Evolutionary conservation across 768 basidiomycete genomes (phyloP).

Genomic region (Calocybe gangraenosa): DNA sequence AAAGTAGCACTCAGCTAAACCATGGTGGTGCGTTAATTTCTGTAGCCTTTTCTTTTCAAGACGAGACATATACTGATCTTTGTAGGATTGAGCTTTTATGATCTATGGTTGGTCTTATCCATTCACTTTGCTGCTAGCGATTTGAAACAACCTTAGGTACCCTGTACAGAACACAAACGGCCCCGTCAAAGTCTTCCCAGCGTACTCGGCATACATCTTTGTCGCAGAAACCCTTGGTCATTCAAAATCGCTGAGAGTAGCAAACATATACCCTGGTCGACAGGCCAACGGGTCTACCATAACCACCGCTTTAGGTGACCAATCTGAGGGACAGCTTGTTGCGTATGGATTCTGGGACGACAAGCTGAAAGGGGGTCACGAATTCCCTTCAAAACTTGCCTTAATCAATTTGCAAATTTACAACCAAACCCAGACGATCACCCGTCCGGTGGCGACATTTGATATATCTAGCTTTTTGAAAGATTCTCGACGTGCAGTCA

Average conservation of each 20-base stretch:
- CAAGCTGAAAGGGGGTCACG: conserved; percentile 17
- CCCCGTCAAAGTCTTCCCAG: conserved; percentile 47
- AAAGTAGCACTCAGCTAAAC: conserved; percentile 46
- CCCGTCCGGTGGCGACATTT: conserved; percentile 39
- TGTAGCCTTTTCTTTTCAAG: no score
- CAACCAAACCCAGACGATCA: conserved; percentile 38
- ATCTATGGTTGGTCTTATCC: conserved; percentile 35
- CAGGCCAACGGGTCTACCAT: conserved; percentile 49
- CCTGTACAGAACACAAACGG: conserved; percentile 45
- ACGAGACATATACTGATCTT: not conserved
- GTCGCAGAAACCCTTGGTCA: conserved; percentile 42
- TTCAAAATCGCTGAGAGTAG: conserved; percentile 38
- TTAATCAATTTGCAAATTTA: conserved; percentile 49
- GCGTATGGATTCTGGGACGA: conserved; percentile 50
- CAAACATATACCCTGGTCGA: conserved; percentile 49
- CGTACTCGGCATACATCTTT: conserved; percentile 51
- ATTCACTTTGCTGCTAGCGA: no score
- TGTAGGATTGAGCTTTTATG: conserved; percentile 38
- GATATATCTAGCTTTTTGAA: conserved; percentile 41
- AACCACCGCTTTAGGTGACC: conserved; percentile 45
- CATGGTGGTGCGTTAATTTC: conserved; percentile 34
- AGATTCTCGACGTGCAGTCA: conserved; percentile 24
- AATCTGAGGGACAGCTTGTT: conserved; percentile 43
- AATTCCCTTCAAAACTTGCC: conserved; percentile 41
- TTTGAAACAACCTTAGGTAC: conserved; percentile 29